These are phyloP conservation scores for Alternaria novae-zelandiae DNA, from an alignment of 2,329 filamentous ascomycete species.

Conservation along the genomic window DNA sequence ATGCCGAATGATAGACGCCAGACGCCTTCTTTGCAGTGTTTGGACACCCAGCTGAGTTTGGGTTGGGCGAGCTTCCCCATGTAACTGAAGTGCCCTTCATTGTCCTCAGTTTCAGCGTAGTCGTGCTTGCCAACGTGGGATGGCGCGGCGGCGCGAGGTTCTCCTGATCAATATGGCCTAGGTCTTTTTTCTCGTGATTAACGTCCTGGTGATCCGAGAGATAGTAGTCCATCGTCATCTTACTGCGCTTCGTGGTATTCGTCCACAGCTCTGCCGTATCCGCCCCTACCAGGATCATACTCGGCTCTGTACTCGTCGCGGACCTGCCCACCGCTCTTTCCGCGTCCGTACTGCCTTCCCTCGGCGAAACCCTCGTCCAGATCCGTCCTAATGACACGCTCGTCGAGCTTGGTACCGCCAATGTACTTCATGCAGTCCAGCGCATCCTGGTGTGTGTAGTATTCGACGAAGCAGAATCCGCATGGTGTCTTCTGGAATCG, in stretches of 20 bases:
- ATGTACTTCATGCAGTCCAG: constrained; percentile 99
- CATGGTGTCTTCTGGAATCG: constrained; percentile 97
- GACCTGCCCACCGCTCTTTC: constrained; percentile 95
- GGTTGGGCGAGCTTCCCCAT: not conserved
- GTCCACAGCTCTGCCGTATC: constrained; percentile 73
- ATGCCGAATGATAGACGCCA: constrained; percentile 15
- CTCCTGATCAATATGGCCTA: not conserved
- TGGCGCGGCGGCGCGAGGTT: not conserved
- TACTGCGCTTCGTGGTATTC: constrained; percentile 39
- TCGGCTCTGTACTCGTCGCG: constrained; percentile 97
- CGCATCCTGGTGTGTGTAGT: constrained; percentile 96
- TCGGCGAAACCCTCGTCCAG: constrained; percentile 95
- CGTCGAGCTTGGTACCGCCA: constrained; percentile 96
- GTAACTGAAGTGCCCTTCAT: not conserved
- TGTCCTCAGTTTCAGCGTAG: not conserved
- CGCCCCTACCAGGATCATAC: constrained; percentile 92
- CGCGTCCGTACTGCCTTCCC: constrained; percentile 92
- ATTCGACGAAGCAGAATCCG: constrained; percentile 99
- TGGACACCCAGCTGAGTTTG: not conserved
- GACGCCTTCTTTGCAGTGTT: constrained; percentile 24
- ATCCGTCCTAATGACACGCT: constrained; percentile 94
- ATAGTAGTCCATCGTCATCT: not conserved
- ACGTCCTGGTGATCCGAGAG: not conserved
- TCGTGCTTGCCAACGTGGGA: not conserved
- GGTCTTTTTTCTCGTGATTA: not conserved